phyloP scores from a whole-genome alignment of 257 asterid genomes.

The Euphrasia confusa region DNA sequence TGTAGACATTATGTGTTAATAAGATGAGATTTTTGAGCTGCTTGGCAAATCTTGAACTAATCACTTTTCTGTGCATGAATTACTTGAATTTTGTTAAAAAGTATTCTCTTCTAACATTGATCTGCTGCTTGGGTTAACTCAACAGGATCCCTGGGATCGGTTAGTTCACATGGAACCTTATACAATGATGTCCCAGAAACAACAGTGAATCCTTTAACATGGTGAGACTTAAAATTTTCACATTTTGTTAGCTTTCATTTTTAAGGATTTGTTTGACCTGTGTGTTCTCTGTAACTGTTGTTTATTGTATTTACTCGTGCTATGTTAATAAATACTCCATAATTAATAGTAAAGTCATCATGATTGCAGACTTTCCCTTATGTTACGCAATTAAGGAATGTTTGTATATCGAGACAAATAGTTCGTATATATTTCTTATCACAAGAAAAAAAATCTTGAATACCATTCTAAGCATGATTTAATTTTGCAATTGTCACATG shows the following conservation, averaged over 20 bases:
- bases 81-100: neutral
- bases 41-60: neutral
- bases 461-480: too few relatives aligned
- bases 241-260: conserved; percentile 9
- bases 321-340: conserved; percentile 1
- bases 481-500: too few relatives aligned
- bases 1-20: neutral
- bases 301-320: conserved; percentile 6
- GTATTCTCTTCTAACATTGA: conserved; percentile 18
- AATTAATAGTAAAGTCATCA: neutral
- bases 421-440: too few relatives aligned
- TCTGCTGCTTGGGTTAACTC: conserved; percentile 22
- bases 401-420: neutral
- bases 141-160: conserved; percentile 80
- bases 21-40: too few relatives aligned
- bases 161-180: conserved; percentile 75
- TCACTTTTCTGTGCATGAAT: conserved; percentile 1
- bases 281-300: conserved; percentile 4
- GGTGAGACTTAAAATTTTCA: conserved; percentile 47
- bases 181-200: conserved; percentile 43
- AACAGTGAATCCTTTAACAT: conserved; percentile 45
- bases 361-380: neutral
- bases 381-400: neutral
- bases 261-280: neutral
- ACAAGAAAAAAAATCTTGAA: too few relatives aligned